These are phyloP conservation scores for Wickerhamiella pararugosa DNA, from an alignment of 1,139 yeast genomes.

Conservation along the genomic window DNA sequence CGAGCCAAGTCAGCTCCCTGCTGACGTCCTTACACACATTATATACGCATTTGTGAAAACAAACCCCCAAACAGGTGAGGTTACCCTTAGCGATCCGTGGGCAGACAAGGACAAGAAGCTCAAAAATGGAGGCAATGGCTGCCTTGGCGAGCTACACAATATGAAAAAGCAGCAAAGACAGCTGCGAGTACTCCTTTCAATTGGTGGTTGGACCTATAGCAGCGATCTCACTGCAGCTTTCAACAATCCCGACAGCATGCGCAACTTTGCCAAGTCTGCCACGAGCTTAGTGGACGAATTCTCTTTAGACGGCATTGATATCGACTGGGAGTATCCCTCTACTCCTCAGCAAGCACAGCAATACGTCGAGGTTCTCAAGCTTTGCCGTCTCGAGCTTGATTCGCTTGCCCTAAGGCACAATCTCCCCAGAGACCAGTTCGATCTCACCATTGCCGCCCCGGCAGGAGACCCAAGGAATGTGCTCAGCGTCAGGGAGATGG, in stretches of 20 bases:
- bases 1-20: slow-evolving; percentile 52
- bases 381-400: slow-evolving; percentile 32
- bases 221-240: slow-evolving; percentile 37
- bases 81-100: slow-evolving; percentile 48
- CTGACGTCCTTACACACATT: slow-evolving; percentile 43
- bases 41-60: slow-evolving; percentile 65
- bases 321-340: slow-evolving; percentile 89
- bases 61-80: slow-evolving; percentile 37
- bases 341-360: slow-evolving; percentile 31
- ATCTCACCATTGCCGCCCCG: slow-evolving; percentile 65
- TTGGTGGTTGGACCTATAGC: slow-evolving; percentile 80
- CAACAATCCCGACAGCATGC: slow-evolving; percentile 26
- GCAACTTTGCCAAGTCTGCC: slow-evolving; percentile 37
- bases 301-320: slow-evolving; percentile 79
- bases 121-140: slow-evolving; percentile 28
- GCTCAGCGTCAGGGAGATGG: slow-evolving; percentile 38
- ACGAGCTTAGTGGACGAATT: slow-evolving; percentile 34
- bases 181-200: slow-evolving; percentile 49
- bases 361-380: slow-evolving; percentile 33
- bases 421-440: slow-evolving; percentile 25
- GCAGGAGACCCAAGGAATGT: slow-evolving; percentile 34
- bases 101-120: slow-evolving; percentile 35
- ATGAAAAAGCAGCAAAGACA: slow-evolving; percentile 36
- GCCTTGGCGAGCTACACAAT: slow-evolving; percentile 40
- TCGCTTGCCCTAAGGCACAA: slow-evolving; percentile 22